phyloP scores from a whole-genome alignment of 495 filamentous ascomycete species.

The Aspergillus cavernicola region DNA sequence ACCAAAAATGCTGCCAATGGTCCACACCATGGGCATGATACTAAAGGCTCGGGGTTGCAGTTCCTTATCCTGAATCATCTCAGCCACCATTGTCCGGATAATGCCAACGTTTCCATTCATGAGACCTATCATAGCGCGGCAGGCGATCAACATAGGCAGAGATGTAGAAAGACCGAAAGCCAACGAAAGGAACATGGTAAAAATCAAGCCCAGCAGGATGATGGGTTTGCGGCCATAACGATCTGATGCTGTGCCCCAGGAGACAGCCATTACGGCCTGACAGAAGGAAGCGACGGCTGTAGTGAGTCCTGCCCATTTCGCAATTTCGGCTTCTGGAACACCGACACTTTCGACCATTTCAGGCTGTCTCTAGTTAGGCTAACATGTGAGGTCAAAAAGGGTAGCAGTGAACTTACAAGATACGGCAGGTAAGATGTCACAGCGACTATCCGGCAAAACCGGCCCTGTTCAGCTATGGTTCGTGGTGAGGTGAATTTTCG shows the following conservation, averaged over 20 bases:
- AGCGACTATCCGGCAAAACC: slow-evolving; percentile 46
- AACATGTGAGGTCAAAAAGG: not conserved
- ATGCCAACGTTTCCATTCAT: slow-evolving; percentile 79
- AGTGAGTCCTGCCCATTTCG: slow-evolving; percentile 71
- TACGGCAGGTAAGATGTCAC: slow-evolving; percentile 87
- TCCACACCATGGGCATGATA: slow-evolving; percentile 82
- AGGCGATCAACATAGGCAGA: slow-evolving; percentile 65
- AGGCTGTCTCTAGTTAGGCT: slow-evolving; percentile 48
- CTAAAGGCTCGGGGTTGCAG: slow-evolving; percentile 79
- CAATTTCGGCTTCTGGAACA: slow-evolving; percentile 66
- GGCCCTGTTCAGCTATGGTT: not conserved
- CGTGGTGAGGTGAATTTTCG: not conserved
- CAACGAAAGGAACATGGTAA: slow-evolving; percentile 69
- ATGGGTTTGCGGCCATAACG: slow-evolving; percentile 68
- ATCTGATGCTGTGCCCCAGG: slow-evolving; percentile 79
- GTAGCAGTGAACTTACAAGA: slow-evolving; percentile 41
- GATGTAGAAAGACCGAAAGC: slow-evolving; percentile 75
- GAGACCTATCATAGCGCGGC: slow-evolving; percentile 64
- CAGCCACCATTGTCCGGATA: slow-evolving; percentile 75
- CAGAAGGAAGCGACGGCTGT: slow-evolving; percentile 68
- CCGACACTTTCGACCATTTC: slow-evolving; percentile 83
- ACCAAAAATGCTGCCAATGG: slow-evolving; percentile 80
- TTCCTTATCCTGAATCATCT: slow-evolving; percentile 78
- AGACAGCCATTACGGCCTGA: slow-evolving; percentile 68
- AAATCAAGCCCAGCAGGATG: slow-evolving; percentile 65